phyloP scores from a whole-genome alignment of 495 filamentous ascomycete species.

The Penicillium tannophilum region DNA sequence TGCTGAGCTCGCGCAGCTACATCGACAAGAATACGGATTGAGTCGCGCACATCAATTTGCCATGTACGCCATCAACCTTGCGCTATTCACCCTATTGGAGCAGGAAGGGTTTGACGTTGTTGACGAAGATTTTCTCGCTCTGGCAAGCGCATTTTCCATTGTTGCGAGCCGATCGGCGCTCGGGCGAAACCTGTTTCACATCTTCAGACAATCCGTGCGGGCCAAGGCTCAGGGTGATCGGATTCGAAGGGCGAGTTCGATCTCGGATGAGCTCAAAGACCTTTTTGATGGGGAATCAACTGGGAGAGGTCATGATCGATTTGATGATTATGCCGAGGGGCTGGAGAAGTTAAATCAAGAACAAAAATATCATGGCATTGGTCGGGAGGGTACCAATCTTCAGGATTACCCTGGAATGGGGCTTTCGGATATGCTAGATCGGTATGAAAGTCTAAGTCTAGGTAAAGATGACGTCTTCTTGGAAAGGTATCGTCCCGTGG shows the following conservation, averaged over 20 bases:
- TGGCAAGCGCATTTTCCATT: conserved; percentile 41
- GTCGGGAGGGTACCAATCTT: conserved; percentile 19
- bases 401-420: conserved; percentile 31
- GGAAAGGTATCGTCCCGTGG: not conserved
- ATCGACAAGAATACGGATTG: conserved; percentile 42
- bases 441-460: conserved; percentile 24
- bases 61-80: conserved; percentile 49
- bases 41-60: conserved; percentile 46
- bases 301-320: conserved; percentile 20
- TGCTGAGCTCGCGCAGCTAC: conserved; percentile 33
- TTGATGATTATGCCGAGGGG: conserved; percentile 41
- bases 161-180: conserved; percentile 43
- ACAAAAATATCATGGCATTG: conserved; percentile 37
- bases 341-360: conserved; percentile 43
- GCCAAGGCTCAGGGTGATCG: conserved; percentile 36
- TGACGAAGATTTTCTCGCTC: conserved; percentile 40
- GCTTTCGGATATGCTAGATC: conserved; percentile 47
- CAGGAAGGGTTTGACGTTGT: conserved; percentile 38
- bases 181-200: conserved; percentile 43
- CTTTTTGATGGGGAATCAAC: conserved; percentile 40
- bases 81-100: conserved; percentile 44
- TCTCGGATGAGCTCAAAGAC: conserved; percentile 41
- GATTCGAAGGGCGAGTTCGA: conserved; percentile 23
- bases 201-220: conserved; percentile 42
- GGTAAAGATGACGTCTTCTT: conserved; percentile 6